These are phyloP conservation scores for Atkinsonella hypoxylon DNA, from an alignment of 2,329 filamentous ascomycete genomes.

Conservation along the genomic window DNA sequence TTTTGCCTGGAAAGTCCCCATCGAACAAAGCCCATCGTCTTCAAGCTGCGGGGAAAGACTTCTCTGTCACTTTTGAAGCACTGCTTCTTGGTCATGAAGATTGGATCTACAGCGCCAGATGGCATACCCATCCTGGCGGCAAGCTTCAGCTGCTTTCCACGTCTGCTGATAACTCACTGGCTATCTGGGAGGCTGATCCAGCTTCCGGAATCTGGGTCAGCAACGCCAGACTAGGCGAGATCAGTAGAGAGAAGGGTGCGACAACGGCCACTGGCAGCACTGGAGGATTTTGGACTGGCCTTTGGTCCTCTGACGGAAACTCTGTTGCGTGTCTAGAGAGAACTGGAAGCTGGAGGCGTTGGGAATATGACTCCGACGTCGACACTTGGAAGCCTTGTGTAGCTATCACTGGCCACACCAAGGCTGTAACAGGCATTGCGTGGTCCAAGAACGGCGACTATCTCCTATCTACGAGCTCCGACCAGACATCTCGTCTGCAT, in stretches of 20 bases:
- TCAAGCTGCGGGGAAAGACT: constrained; percentile 46
- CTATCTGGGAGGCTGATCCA: constrained; percentile 81
- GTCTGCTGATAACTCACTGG: constrained; percentile 88
- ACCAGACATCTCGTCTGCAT: constrained; percentile 87
- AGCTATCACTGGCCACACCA: constrained; percentile 74
- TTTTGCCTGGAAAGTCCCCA: constrained; percentile 56
- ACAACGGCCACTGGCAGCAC: constrained; percentile 93
- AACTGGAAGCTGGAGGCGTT: constrained; percentile 87
- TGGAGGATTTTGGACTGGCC: constrained; percentile 89
- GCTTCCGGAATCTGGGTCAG: constrained; percentile 87
- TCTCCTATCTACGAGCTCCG: constrained; percentile 75
- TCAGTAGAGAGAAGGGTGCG: constrained; percentile 87
- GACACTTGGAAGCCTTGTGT: constrained; percentile 67
- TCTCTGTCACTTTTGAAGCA: constrained; percentile 84
- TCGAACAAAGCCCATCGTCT: constrained; percentile 85
- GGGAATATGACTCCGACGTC: constrained; percentile 49
- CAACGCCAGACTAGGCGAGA: constrained; percentile 74
- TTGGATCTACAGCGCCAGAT: constrained; percentile 87
- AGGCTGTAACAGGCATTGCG: constrained; percentile 66
- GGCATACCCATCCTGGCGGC: constrained; percentile 43
- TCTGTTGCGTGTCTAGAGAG: constrained; percentile 73
- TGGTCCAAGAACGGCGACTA: constrained; percentile 80
- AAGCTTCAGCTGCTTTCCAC: constrained; percentile 70
- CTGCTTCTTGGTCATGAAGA: constrained; percentile 91
- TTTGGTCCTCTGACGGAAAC: constrained; percentile 73